phyloP scores from a whole-genome alignment of 2,329 filamentous ascomycete species.

The Cytospora schulzeri region DNA sequence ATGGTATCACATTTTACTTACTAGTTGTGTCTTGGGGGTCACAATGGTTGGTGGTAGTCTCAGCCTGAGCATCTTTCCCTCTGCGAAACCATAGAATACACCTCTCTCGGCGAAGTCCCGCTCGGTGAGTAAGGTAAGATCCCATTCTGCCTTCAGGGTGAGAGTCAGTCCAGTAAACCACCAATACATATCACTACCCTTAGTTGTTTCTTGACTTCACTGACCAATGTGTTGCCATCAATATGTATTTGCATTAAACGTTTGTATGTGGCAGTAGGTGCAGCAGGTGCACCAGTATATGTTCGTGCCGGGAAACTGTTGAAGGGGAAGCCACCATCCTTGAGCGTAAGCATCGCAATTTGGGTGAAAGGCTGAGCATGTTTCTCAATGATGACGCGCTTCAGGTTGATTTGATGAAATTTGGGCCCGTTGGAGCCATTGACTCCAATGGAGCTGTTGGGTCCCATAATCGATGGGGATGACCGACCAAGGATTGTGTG shows the following conservation, averaged over 20 bases:
- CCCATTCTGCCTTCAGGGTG: slow-evolving; percentile 16
- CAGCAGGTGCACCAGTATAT: neutral
- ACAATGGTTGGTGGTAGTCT: slow-evolving; percentile 2
- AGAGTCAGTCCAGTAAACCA: neutral
- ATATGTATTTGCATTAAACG: slow-evolving; percentile 22
- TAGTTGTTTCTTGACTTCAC: neutral
- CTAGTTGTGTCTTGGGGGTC: neutral
- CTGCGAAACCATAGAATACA: neutral
- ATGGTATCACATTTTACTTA: neutral
- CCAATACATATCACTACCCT: neutral
- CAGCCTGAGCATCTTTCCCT: slow-evolving; percentile 12
- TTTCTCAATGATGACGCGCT: slow-evolving; percentile 4
- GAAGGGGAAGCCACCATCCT: neutral
- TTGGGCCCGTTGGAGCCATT: neutral
- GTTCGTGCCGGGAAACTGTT: neutral
- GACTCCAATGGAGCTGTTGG: neutral
- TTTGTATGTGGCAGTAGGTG: neutral
- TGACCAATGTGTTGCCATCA: slow-evolving; percentile 20
- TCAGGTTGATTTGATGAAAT: neutral
- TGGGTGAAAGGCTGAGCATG: neutral
- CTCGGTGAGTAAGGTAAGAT: slow-evolving; percentile 4
- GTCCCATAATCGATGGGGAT: neutral
- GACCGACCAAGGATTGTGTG: neutral
- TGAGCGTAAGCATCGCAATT: slow-evolving; percentile 14
- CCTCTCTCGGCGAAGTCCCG: neutral